Percentiles rank a stretch among this genome's conserved stretches.
Conservation (phyloP, 2,329 filamentous ascomycete genomes). For the Bisporella sp. region DNA sequence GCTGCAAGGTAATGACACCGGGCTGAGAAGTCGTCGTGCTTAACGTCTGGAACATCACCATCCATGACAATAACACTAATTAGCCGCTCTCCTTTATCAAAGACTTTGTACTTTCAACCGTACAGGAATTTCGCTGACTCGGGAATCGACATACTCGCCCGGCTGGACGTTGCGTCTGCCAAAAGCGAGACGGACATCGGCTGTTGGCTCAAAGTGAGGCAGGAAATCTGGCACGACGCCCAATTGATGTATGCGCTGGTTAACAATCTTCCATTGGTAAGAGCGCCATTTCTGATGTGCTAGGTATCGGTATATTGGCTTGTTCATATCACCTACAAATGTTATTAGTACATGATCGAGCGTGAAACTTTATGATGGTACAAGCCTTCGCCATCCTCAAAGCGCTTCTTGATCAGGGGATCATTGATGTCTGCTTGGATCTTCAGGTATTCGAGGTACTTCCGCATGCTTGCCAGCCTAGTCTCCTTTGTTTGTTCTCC, state of each 20-base stretch:
- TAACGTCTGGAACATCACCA: constrained; percentile 77
- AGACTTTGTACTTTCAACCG: constrained; percentile 76
- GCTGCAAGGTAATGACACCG: constrained; percentile 83
- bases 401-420: constrained; percentile 84
- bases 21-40: constrained; percentile 68
- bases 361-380: constrained; percentile 20
- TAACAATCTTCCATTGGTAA: constrained; percentile 71
- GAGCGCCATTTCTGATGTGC: constrained; percentile 82
- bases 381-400: constrained; percentile 84
- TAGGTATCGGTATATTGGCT: constrained; percentile 89
- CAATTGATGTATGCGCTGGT: constrained; percentile 83
- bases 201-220: constrained; percentile 67
- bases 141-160: constrained; percentile 71
- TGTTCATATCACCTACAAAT: constrained; percentile 78
- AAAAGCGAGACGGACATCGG: constrained; percentile 80
- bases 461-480: constrained; percentile 61
- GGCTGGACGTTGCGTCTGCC: constrained; percentile 61
- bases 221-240: constrained; percentile 83
- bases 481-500: constrained; percentile 59
- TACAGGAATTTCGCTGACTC: constrained; percentile 65
- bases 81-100: constrained; percentile 72
- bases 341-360: constrained; percentile 2
- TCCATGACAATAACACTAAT: constrained; percentile 83
- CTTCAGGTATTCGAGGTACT: constrained; percentile 72
- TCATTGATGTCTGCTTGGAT: constrained; percentile 93